Percentiles rank a stretch among this genome's conserved stretches.
phyloP scores from a whole-genome alignment of 805 yeast genomes.

The Ogataea angusta region DNA sequence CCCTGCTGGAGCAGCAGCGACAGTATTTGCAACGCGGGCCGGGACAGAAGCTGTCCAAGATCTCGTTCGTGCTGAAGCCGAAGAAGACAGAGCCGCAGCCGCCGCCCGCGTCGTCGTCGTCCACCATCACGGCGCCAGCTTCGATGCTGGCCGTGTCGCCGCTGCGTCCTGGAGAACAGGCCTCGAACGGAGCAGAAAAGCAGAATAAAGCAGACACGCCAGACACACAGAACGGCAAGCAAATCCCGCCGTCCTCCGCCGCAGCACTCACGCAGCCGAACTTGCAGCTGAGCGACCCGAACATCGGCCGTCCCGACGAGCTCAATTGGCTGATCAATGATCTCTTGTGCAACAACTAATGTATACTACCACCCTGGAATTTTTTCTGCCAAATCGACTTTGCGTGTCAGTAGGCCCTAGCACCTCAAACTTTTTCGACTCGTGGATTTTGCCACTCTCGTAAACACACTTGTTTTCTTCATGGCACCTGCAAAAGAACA shows the following conservation, averaged over 20 bases:
- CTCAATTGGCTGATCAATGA: slow-evolving; percentile 70
- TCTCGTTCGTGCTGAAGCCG: slow-evolving; percentile 28
- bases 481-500: slow-evolving; percentile 27
- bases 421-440: slow-evolving; percentile 7
- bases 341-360: slow-evolving; percentile 36
- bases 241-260: slow-evolving; percentile 1
- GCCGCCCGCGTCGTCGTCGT: slow-evolving; percentile 17
- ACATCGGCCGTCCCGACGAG: slow-evolving; percentile 54
- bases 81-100: slow-evolving; percentile 4
- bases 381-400: slow-evolving; percentile 13
- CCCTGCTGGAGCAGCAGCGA: slow-evolving; percentile 18
- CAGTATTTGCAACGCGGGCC: slow-evolving; percentile 8
- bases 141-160: slow-evolving; percentile 14
- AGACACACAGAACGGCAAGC: slow-evolving; percentile 3
- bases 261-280: slow-evolving; percentile 18
- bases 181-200: slow-evolving; percentile 5
- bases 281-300: slow-evolving; percentile 26
- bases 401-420: slow-evolving; percentile 5
- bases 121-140: slow-evolving; percentile 18
- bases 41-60: slow-evolving; percentile 25
- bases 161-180: background rate
- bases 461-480: slow-evolving; percentile 4
- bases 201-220: background rate
- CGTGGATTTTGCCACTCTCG: slow-evolving; percentile 20
- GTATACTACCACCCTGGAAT: background rate